Evolutionary conservation across 345 rosid species (phyloP).

Genomic region (Gynandropsis gynandra): DNA sequence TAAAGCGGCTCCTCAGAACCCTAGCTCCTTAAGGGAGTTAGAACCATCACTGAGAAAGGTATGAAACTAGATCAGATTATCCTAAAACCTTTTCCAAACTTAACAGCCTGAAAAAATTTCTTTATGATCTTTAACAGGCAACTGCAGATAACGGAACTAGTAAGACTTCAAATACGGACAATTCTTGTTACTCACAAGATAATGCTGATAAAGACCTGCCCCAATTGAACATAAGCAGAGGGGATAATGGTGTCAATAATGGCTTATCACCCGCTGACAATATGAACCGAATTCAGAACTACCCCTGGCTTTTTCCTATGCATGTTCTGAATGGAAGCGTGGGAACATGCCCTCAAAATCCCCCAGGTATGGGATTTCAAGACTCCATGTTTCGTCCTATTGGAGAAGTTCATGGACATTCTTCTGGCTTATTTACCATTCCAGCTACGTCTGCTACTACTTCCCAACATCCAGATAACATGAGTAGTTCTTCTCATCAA

Average conservation of each 20-base stretch:
- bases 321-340: conserved; percentile 52
- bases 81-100: conserved; percentile 25
- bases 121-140: conserved; percentile 36
- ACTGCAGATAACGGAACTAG: conserved; percentile 40
- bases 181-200: conserved; percentile 28
- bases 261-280: conserved; percentile 31
- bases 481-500: conserved; percentile 32
- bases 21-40: conserved; percentile 48
- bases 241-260: conserved; percentile 25
- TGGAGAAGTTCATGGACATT: conserved; percentile 39
- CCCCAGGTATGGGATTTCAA: conserved; percentile 36
- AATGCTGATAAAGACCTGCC: conserved; percentile 29
- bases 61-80: conserved; percentile 19
- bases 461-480: conserved; percentile 38
- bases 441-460: conserved; percentile 50
- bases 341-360: conserved; percentile 38
- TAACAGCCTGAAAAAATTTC: conserved; percentile 27
- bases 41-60: conserved; percentile 45
- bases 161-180: conserved; percentile 39
- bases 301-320: conserved; percentile 63
- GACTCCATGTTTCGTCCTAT: conserved; percentile 42
- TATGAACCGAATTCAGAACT: conserved; percentile 43
- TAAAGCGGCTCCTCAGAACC: conserved; percentile 28
- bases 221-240: conserved; percentile 21
- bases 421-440: conserved; percentile 32